A percentile compares a stretch with the other conserved stretches of the same genome.
Conservation (phyloP, 768 basidiomycete species). For the Artomyces pyxidatus region DNA sequence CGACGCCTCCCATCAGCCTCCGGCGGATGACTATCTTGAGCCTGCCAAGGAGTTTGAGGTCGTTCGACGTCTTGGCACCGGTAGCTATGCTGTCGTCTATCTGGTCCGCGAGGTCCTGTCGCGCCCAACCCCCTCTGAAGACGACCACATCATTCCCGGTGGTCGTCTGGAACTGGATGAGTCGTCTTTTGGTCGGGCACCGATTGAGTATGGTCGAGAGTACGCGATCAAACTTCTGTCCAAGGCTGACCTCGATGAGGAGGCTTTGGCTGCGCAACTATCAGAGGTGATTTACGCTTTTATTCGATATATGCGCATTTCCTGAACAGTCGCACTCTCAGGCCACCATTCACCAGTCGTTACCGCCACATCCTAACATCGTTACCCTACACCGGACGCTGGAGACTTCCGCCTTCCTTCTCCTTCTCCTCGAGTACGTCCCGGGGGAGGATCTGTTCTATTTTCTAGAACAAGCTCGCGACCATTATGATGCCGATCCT, state of each 20-base stretch:
- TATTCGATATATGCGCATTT: neutral
- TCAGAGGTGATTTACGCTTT: constrained; percentile 56
- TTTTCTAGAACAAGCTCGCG: constrained; percentile 93
- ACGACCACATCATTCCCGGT: constrained; percentile 44
- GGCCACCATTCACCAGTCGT: constrained; percentile 92
- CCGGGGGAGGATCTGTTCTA: constrained; percentile 97
- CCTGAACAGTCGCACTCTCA: constrained; percentile 21
- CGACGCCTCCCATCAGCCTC: constrained; percentile 26
- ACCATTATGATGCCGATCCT: constrained; percentile 60
- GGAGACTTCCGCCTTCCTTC: constrained; percentile 85
- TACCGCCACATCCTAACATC: constrained; percentile 86
- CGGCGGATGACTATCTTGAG: constrained; percentile 30
- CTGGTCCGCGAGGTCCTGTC: constrained; percentile 68
- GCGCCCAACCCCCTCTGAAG: constrained; percentile 28
- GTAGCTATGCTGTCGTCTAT: constrained; percentile 92
- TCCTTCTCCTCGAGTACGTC: constrained; percentile 91
- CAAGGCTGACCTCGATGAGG: constrained; percentile 87
- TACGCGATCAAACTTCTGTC: constrained; percentile 96
- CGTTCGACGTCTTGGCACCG: constrained; percentile 76
- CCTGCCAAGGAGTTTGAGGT: constrained; percentile 74
- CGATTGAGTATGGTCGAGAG: constrained; percentile 58
- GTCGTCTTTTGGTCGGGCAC: constrained; percentile 22
- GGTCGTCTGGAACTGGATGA: constrained; percentile 27
- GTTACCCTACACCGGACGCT: constrained; percentile 91
- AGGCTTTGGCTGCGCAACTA: constrained; percentile 82